These are phyloP conservation scores for Nannochloropsis salina DNA, from an alignment of 108 stramenopile genomes.

Conservation along the genomic window DNA sequence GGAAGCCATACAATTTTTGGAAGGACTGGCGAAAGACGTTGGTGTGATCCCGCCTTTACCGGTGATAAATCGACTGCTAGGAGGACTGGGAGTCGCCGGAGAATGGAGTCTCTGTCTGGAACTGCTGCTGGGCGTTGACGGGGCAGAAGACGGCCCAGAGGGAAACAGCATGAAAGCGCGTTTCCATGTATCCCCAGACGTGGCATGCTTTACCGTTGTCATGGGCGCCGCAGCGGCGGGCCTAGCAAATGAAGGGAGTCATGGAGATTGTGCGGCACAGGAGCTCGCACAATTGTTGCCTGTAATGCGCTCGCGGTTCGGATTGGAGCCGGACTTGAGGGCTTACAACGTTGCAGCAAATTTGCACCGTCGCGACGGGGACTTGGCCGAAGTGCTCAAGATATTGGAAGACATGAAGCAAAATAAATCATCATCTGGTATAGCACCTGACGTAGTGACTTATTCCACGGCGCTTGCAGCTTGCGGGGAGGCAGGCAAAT, in stretches of 20 bases:
- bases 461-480: conserved; percentile 37
- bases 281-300: background rate
- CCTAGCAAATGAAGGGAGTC: background rate
- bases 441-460: conserved; percentile 27
- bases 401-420: conserved; percentile 27
- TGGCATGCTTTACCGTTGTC: background rate
- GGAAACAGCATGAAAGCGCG: conserved; percentile 12
- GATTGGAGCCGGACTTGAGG: background rate
- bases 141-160: background rate
- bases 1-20: background rate
- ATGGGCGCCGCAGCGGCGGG: background rate
- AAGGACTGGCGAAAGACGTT: conserved; percentile 11
- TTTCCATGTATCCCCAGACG: background rate
- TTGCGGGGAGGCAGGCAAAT: conserved; percentile 33
- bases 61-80: background rate
- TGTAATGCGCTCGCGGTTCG: background rate
- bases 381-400: conserved; percentile 28
- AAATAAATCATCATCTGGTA: background rate
- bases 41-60: background rate
- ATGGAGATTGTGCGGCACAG: background rate
- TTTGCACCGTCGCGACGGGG: background rate
- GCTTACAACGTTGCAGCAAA: background rate
- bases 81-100: background rate
- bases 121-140: background rate
- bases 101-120: background rate